These are phyloP conservation scores for Rhizophagus prolifer DNA, from an alignment of 192 early-diverging fungal genomes.

Conservation along the genomic window DNA sequence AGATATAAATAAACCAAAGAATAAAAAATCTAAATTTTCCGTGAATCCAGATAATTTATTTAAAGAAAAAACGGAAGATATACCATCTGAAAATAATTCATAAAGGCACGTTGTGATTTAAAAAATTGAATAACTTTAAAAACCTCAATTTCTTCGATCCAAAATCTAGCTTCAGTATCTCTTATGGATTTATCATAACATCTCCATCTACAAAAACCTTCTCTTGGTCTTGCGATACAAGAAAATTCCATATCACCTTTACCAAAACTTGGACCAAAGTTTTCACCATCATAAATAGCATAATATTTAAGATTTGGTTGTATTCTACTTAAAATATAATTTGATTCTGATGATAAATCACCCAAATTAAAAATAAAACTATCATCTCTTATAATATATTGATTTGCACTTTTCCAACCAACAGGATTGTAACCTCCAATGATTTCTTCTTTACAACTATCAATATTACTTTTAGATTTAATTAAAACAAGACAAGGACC, in stretches of 20 bases:
- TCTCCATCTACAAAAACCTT: constrained; percentile 6
- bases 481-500: constrained; percentile 1
- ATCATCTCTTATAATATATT: not conserved
- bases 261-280: not conserved
- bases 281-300: constrained; percentile 2
- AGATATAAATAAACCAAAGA: not conserved
- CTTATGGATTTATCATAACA: constrained; percentile 15
- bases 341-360: not conserved
- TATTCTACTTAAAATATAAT: constrained; percentile 14
- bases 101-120: not conserved
- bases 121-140: constrained; percentile 23
- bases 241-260: constrained; percentile 22
- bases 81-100: too few species aligned
- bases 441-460: constrained; percentile 11
- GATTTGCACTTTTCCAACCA: not conserved
- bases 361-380: constrained; percentile 1
- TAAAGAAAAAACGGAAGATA: not conserved
- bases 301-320: not conserved
- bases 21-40: not conserved
- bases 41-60: not conserved
- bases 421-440: constrained; percentile 21
- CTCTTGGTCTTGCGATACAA: not conserved
- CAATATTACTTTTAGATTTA: constrained; percentile 4
- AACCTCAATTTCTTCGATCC: constrained; percentile 20
- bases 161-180: not conserved